Evolutionary conservation across 2,329 filamentous ascomycete species (phyloP).

Genomic region (Coniosporium tulheliwenetii): DNA sequence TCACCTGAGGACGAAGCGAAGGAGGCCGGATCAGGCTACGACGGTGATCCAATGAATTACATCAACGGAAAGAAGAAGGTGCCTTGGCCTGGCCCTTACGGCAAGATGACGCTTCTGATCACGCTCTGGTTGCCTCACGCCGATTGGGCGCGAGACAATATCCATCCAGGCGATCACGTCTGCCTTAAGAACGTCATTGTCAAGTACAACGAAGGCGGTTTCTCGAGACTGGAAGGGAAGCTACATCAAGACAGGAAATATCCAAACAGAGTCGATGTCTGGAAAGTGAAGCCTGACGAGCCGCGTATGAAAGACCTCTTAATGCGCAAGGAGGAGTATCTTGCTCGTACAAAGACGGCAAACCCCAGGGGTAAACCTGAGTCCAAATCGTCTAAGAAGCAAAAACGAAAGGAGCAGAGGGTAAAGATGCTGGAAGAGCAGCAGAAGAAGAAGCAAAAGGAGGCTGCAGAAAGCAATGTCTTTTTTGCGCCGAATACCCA

Average conservation of each 20-base stretch:
- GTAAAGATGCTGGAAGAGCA: too few species aligned
- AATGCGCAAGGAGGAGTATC: conserved; percentile 48
- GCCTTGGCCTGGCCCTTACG: conserved; percentile 59
- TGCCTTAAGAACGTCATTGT: conserved; percentile 57
- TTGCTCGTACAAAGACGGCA: neutral
- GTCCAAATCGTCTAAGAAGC: too few species aligned
- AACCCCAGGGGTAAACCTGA: too few species aligned
- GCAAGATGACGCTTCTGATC: conserved; percentile 55
- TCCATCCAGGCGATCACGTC: conserved; percentile 48
- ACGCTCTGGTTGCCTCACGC: conserved; percentile 57
- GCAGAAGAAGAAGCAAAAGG: too few species aligned
- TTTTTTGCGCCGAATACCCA: too few species aligned
- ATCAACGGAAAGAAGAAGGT: conserved; percentile 17
- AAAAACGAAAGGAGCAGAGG: too few species aligned
- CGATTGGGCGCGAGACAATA: conserved; percentile 34
- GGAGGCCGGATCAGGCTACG: conserved; percentile 5
- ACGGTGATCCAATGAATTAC: conserved; percentile 15
- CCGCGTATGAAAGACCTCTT: conserved; percentile 41
- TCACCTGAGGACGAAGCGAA: conserved; percentile 18
- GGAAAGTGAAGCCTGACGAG: conserved; percentile 29
- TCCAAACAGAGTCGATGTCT: conserved; percentile 42
- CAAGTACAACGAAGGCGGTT: conserved; percentile 34
- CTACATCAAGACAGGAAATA: conserved; percentile 45
- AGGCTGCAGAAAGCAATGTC: too few species aligned
- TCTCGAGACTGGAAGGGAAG: conserved; percentile 51